Evolutionary conservation across 179 eudicot species (phyloP).

Genomic region (Carnegiea gigantea): DNA sequence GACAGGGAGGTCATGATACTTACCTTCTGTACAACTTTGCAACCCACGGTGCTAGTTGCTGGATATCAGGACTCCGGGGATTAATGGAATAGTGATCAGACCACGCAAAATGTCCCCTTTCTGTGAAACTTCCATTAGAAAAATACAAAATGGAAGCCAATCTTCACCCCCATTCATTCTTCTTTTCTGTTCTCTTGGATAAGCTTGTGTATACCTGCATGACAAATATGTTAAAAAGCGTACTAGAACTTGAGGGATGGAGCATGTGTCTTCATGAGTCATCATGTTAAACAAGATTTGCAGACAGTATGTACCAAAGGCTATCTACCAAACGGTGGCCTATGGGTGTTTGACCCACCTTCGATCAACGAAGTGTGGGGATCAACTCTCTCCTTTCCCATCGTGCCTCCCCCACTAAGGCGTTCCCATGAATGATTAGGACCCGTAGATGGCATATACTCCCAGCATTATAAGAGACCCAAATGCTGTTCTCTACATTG

Average conservation of each 20-base stretch:
- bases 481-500: no score
- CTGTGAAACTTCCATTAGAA: slow-evolving; percentile 43
- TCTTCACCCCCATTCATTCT: slow-evolving; percentile 72
- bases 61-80: slow-evolving; percentile 50
- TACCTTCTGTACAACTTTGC: slow-evolving; percentile 45
- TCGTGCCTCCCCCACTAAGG: no score
- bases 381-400: no score
- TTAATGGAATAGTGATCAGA: slow-evolving; percentile 57
- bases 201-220: slow-evolving; percentile 70
- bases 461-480: no score
- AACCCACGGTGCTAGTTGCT: slow-evolving; percentile 74
- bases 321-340: no score
- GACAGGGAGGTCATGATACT: background rate
- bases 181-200: slow-evolving; percentile 66
- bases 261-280: no score
- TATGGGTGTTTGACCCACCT: no score
- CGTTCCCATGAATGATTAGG: no score
- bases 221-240: background rate
- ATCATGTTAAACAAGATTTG: no score
- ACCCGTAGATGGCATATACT: no score
- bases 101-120: slow-evolving; percentile 53
- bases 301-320: no score
- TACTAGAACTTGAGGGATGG: background rate
- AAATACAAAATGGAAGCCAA: slow-evolving; percentile 66
- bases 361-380: no score